A percentile compares a stretch with the other conserved stretches of the same genome.
Evolutionary conservation across 73 alveolate species (phyloP).

Genomic region (Paraurostyla sp.): DNA sequence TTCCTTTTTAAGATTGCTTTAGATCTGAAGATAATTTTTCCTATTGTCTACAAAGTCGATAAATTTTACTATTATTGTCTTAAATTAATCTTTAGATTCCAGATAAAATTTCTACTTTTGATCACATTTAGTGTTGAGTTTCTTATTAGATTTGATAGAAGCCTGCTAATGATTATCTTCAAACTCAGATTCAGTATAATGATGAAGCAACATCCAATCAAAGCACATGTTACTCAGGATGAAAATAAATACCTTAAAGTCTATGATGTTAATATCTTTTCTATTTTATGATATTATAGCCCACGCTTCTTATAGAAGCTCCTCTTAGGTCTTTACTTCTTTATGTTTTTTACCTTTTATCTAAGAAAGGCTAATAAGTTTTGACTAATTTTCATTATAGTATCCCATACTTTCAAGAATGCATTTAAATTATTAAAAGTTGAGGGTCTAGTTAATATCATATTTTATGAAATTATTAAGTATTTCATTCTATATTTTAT

Average conservation of each 20-base stretch:
- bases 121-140: background rate
- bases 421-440: background rate
- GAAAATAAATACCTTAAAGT: background rate
- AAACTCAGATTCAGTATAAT: background rate
- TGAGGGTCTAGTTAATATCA: background rate
- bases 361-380: background rate
- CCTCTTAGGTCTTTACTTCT: background rate
- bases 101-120: background rate
- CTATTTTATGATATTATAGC: background rate
- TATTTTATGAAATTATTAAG: background rate
- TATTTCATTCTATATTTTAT: background rate
- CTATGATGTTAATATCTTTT: background rate
- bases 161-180: background rate
- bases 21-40: background rate
- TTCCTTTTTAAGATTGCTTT: background rate
- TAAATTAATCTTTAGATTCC: background rate
- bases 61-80: background rate
- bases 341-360: background rate
- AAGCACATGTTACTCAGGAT: background rate
- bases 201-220: slow-evolving; percentile 29
- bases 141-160: too few relatives aligned
- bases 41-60: background rate
- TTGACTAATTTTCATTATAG: background rate
- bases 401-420: background rate
- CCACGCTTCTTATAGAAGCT: background rate